These are phyloP conservation scores for Aspergillus novofumigatus DNA, from an alignment of 2,329 filamentous ascomycete genomes.

Conservation along the genomic window DNA sequence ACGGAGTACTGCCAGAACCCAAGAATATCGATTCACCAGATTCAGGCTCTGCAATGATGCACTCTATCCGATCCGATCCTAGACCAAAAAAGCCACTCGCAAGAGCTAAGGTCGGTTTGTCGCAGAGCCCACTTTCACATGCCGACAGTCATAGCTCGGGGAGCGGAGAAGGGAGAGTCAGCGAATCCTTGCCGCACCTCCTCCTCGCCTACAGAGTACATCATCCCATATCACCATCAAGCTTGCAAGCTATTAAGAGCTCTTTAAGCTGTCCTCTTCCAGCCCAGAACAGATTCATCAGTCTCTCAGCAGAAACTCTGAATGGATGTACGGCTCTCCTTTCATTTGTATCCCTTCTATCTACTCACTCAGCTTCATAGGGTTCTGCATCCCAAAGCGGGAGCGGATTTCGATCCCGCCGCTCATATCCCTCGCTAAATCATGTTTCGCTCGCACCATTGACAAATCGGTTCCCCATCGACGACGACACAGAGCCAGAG, in stretches of 20 bases:
- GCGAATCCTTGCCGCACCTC: neutral
- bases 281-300: neutral
- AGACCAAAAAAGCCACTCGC: neutral
- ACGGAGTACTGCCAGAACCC: neutral
- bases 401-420: conserved; percentile 37
- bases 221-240: neutral
- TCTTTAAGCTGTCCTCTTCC: neutral
- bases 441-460: conserved; percentile 60
- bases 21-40: neutral
- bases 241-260: neutral
- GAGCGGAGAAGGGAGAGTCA: neutral
- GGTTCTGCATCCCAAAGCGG: conserved; percentile 21
- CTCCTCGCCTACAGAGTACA: neutral
- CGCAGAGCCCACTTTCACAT: conserved; percentile 19
- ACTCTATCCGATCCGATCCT: neutral
- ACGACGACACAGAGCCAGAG: conserved; percentile 36
- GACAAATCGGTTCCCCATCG: conserved; percentile 51
- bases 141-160: conserved; percentile 8
- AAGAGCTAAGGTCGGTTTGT: neutral
- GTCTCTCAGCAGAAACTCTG: neutral
- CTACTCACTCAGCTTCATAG: conserved; percentile 11
- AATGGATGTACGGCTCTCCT: conserved; percentile 22
- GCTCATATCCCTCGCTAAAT: conserved; percentile 57
- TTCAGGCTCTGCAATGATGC: neutral
- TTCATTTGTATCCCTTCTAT: neutral